Percentiles rank a stretch among this genome's conserved stretches.
Evolutionary conservation across 805 yeast genomes (phyloP).

Genomic region (Candida argentea): DNA sequence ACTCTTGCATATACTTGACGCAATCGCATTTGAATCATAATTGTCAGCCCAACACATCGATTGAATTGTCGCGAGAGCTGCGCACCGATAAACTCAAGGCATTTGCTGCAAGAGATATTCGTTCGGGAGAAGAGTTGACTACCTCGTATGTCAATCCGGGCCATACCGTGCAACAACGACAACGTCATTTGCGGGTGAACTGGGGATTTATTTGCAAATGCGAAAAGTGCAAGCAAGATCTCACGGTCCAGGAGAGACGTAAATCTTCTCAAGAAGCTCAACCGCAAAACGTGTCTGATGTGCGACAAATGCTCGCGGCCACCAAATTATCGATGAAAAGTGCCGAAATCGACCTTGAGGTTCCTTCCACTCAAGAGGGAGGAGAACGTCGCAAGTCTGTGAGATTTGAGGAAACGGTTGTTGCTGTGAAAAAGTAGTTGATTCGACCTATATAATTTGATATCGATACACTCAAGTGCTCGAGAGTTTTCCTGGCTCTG

Average conservation of each 20-base stretch:
- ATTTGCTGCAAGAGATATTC: conserved; percentile 45
- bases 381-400: conserved; percentile 53
- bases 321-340: conserved; percentile 31
- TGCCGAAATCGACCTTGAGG: conserved; percentile 31
- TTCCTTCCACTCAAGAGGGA: conserved; percentile 23
- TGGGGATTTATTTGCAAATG: conserved; percentile 78
- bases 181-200: conserved; percentile 53
- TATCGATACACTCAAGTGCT: too few species aligned
- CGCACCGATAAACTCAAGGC: conserved; percentile 45
- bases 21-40: conserved; percentile 70
- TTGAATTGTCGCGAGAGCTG: conserved; percentile 29
- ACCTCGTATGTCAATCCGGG: conserved; percentile 63
- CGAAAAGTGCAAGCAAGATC: conserved; percentile 51
- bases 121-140: conserved; percentile 55
- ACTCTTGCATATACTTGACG: conserved; percentile 47
- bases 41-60: conserved; percentile 64
- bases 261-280: conserved; percentile 23
- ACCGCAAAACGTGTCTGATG: conserved; percentile 21
- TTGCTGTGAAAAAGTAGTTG: conserved; percentile 35
- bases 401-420: conserved; percentile 53
- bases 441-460: too few species aligned
- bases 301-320: conserved; percentile 36
- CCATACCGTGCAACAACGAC: conserved; percentile 52
- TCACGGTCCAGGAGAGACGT: conserved; percentile 33
- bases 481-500: too few species aligned